Percentiles rank a stretch among this genome's conserved stretches.
phyloP scores from a whole-genome alignment of 768 basidiomycete genomes.

The Suillus plorans region DNA sequence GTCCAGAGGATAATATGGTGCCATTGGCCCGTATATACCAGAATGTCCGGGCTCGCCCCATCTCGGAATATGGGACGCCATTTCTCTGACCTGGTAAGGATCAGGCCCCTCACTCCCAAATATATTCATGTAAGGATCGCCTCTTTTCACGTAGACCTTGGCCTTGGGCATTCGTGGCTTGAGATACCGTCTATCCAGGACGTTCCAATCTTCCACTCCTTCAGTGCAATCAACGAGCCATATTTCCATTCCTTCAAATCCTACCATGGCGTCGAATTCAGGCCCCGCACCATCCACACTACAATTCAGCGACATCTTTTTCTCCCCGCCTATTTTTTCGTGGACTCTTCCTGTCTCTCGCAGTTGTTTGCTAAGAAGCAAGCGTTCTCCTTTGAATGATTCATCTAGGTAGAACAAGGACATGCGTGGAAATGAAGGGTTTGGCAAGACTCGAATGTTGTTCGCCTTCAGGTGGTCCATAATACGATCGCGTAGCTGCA shows the following conservation, averaged over 20 bases:
- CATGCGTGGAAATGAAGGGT: neutral
- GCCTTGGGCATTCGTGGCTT: neutral
- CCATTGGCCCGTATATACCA: neutral
- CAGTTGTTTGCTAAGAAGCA: neutral
- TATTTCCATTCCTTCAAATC: neutral
- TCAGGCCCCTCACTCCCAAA: neutral
- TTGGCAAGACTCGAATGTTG: neutral
- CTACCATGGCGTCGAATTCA: neutral
- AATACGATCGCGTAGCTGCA: neutral
- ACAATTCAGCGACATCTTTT: neutral
- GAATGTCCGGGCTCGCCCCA: neutral
- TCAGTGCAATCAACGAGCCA: neutral
- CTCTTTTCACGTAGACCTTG: neutral
- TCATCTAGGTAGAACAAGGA: slow-evolving; percentile 3
- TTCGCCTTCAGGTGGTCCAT: neutral
- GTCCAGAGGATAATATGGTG: neutral
- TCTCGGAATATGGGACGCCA: neutral
- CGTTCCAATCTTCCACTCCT: neutral
- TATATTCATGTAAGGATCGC: neutral
- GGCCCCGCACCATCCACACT: neutral
- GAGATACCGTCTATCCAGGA: neutral
- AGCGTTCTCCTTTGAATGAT: neutral
- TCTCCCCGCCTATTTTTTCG: neutral
- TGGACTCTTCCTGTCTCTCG: neutral
- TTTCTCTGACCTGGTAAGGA: neutral